phyloP scores from a whole-genome alignment of 2,329 filamentous ascomycete genomes.

The Aspergillus oerlinghausenensis region DNA sequence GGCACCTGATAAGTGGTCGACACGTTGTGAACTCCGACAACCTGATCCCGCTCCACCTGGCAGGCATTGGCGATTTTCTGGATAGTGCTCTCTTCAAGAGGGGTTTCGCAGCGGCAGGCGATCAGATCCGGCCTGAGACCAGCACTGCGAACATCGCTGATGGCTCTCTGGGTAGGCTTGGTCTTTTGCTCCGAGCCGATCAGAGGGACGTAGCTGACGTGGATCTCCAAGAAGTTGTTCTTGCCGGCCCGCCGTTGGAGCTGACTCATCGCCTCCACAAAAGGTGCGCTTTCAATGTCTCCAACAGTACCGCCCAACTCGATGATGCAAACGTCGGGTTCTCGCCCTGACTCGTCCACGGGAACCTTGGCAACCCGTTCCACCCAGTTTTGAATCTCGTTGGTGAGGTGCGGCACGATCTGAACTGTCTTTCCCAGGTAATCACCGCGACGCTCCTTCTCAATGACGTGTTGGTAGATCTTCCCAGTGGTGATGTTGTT shows the following conservation, averaged over 20 bases:
- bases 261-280: constrained; percentile 81
- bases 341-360: constrained; percentile 75
- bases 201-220: constrained; percentile 74
- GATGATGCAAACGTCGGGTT: constrained; percentile 86
- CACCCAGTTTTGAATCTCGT: constrained; percentile 90
- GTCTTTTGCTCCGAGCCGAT: constrained; percentile 79
- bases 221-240: constrained; percentile 81
- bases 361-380: constrained; percentile 78
- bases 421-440: constrained; percentile 86
- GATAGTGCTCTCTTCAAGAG: constrained; percentile 68
- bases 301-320: constrained; percentile 52
- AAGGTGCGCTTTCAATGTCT: constrained; percentile 83
- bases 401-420: constrained; percentile 86
- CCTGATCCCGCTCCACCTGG: constrained; percentile 78
- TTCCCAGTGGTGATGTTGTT: constrained; percentile 98
- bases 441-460: constrained; percentile 65
- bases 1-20: constrained; percentile 91
- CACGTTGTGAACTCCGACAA: constrained; percentile 83
- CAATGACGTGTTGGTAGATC: constrained; percentile 85
- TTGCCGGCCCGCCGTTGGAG: constrained; percentile 67
- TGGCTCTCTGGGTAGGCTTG: constrained; percentile 90
- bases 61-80: constrained; percentile 87
- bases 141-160: constrained; percentile 76
- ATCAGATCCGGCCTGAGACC: constrained; percentile 76
- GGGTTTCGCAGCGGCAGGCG: constrained; percentile 81